A percentile compares a stretch with the other conserved stretches of the same genome.
These are phyloP conservation scores for Collybia sp. DNA, from an alignment of 768 basidiomycete genomes.

Conservation along the genomic window DNA sequence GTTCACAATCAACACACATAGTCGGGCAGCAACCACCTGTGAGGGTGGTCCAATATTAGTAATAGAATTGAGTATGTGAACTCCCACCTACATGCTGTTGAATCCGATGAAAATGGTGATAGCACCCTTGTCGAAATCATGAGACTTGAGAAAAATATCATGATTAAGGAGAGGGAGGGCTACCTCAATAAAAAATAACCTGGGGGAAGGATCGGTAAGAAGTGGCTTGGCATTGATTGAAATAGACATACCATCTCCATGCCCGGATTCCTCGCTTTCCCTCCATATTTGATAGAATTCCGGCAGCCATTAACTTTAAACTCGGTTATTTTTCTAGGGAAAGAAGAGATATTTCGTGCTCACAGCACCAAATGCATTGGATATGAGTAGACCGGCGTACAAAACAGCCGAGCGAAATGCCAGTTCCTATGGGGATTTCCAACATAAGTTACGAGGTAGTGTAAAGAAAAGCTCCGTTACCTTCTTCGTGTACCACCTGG, in stretches of 20 bases:
- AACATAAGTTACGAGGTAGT: constrained; percentile 2
- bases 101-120: constrained; percentile 60
- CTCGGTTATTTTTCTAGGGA: background rate
- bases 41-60: background rate
- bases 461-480: constrained; percentile 15
- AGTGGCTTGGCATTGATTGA: background rate
- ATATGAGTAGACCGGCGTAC: constrained; percentile 54
- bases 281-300: constrained; percentile 66
- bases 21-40: constrained; percentile 55
- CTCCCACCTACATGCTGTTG: constrained; percentile 38
- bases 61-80: background rate
- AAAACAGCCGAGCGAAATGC: constrained; percentile 59
- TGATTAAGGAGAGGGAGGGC: no score
- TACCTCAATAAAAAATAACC: constrained; percentile 73
- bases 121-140: constrained; percentile 37
- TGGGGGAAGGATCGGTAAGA: constrained; percentile 13
- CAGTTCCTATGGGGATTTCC: constrained; percentile 42
- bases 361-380: constrained; percentile 66
- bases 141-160: no score
- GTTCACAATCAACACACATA: constrained; percentile 43
- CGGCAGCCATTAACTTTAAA: constrained; percentile 64
- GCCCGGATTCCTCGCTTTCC: constrained; percentile 61
- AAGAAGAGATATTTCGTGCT: constrained; percentile 11
- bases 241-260: constrained; percentile 57
- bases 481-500: constrained; percentile 58